Conservation (phyloP, 345 rosid species). For the Lepidium africanum region DNA sequence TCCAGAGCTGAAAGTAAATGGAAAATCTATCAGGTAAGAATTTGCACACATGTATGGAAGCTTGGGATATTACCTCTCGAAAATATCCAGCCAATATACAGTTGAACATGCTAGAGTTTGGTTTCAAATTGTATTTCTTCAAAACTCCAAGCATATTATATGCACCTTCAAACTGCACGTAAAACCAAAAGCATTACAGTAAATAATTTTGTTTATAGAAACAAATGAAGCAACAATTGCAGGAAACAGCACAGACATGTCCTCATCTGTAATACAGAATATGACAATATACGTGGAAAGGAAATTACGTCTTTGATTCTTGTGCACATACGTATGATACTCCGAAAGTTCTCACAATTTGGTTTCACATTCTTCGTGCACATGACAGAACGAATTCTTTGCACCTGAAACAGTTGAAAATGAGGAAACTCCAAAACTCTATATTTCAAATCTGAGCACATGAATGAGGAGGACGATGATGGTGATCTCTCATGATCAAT, state of each 20-base stretch:
- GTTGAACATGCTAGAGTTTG: conserved; percentile 64
- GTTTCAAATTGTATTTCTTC: conserved; percentile 50
- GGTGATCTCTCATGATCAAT: conserved; percentile 9
- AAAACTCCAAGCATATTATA: conserved; percentile 53
- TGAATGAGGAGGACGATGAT: background rate
- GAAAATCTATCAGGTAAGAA: background rate
- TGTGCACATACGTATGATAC: conserved; percentile 56
- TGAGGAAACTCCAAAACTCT: background rate
- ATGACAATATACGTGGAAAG: background rate
- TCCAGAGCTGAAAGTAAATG: background rate
- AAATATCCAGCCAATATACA: conserved; percentile 69
- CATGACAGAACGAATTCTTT: conserved; percentile 53
- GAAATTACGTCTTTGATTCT: conserved; percentile 79
- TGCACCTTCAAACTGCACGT: conserved; percentile 69
- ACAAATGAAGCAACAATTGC: background rate
- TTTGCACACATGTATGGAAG: background rate
- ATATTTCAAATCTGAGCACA: background rate
- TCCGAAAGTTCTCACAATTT: conserved; percentile 55
- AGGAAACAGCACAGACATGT: background rate
- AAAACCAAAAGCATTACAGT: background rate
- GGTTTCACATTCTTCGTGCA: conserved; percentile 46
- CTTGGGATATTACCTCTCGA: conserved; percentile 49
- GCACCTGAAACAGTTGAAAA: conserved; percentile 39
- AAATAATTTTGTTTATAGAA: background rate
- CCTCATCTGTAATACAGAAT: background rate